phyloP scores from a whole-genome alignment of 768 basidiomycete species.

The Naematelia aurantialba region DNA sequence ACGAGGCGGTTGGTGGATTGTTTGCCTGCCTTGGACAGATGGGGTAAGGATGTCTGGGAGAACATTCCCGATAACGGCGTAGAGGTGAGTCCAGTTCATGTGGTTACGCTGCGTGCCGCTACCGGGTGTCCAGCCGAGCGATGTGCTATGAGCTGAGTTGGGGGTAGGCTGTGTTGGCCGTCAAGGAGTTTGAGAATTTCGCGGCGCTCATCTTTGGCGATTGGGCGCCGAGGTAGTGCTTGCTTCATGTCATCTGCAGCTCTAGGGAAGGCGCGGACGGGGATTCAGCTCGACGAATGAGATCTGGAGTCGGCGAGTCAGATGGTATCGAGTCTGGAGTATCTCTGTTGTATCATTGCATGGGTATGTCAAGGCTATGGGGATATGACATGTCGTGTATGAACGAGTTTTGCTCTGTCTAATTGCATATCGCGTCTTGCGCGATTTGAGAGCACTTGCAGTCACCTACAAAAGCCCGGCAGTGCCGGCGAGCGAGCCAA shows the following conservation, averaged over 20 bases:
- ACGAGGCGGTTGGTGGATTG: conserved; percentile 72
- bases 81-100: conserved; percentile 31
- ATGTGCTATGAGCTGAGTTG: conserved; percentile 1
- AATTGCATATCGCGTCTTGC: too few relatives aligned
- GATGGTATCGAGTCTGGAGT: too few relatives aligned
- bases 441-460: too few relatives aligned
- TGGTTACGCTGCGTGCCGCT: too few relatives aligned
- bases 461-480: too few relatives aligned
- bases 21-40: conserved; percentile 72
- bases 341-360: not conserved
- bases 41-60: conserved; percentile 57
- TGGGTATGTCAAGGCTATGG: too few relatives aligned
- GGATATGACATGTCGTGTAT: too few relatives aligned
- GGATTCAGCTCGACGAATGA: too few relatives aligned
- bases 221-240: conserved; percentile 30
- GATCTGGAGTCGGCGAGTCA: too few relatives aligned
- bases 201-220: conserved; percentile 48
- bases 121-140: not conserved
- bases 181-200: conserved; percentile 41
- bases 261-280: not conserved
- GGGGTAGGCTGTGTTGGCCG: conserved; percentile 24
- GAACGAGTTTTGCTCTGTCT: too few relatives aligned
- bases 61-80: conserved; percentile 41
- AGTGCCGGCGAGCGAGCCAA: too few relatives aligned
- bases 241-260: not conserved